Conservation (phyloP, 257 asterid species). For the Echites panduratus region DNA sequence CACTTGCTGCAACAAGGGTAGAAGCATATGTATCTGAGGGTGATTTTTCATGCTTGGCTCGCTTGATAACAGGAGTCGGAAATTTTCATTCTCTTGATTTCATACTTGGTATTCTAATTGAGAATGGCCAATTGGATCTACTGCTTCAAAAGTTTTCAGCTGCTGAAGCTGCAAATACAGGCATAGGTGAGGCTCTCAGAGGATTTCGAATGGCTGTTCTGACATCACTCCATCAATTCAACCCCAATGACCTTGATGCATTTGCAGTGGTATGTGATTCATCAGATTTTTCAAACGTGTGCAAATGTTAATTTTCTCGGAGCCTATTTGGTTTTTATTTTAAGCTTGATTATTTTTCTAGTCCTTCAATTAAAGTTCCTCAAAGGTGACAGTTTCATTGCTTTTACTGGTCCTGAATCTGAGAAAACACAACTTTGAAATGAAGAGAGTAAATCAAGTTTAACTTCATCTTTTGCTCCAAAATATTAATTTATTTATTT, state of each 20-base stretch:
- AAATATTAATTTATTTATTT: conserved; percentile 17
- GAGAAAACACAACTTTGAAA: not conserved
- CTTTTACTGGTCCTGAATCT: not conserved
- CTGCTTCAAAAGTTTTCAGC: conserved; percentile 92
- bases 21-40: conserved; percentile 95
- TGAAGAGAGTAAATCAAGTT: not conserved
- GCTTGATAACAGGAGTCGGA: conserved; percentile 96
- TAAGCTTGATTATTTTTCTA: not conserved
- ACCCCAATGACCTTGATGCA: conserved; percentile 84
- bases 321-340: not conserved
- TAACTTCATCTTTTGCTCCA: not conserved
- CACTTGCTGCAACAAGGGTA: conserved; percentile 95
- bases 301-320: not conserved
- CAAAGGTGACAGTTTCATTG: not conserved
- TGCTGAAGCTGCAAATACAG: conserved; percentile 72
- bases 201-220: conserved; percentile 98
- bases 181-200: conserved; percentile 81
- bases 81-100: conserved; percentile 88
- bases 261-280: conserved; percentile 60
- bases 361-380: not conserved
- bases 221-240: conserved; percentile 85
- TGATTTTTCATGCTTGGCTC: conserved; percentile 95
- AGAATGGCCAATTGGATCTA: conserved; percentile 90
- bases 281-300: not conserved
- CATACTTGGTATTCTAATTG: conserved; percentile 90